Evolutionary conservation across 805 yeast species (phyloP), one percentile per base, ranked within the genome.

Genomic region (Priceomyces melissophilus): DNA sequence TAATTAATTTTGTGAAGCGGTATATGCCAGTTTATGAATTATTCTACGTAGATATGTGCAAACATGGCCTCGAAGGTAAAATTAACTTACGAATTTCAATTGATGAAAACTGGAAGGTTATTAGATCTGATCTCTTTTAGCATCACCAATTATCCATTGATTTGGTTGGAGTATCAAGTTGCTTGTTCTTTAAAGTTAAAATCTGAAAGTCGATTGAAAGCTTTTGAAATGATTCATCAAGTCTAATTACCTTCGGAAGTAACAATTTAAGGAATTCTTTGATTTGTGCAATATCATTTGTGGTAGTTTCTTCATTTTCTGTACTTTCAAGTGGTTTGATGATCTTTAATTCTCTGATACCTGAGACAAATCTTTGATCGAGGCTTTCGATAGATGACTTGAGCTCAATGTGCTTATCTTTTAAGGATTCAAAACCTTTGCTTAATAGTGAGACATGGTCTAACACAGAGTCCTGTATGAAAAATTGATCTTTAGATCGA

Each of bases 11-110:
- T 67, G 82, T 91, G 9, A 79, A 83, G 44, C 74, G 96, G 45
- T 91, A 91, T 60, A 84, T 86, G 88, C 96, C 96, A 1, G 77
- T 84, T 29, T 91, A 91, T 53, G 75, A 78, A 46, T 54, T 90
- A 14, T 93, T 86, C 58, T 83, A 78, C 53, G 63, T 64, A 10
- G 57, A 65, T 1, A 61, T 81, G 56, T 63, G 70, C 45, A 44
- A 52, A 2, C 38, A 51, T 4, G 75, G 74, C 5, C 34, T 48
- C 23, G 25, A 12, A 46, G 46, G 20, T 28, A 31, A 30, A 34
- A 56, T 35, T 53, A 64, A 65, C 28, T 49, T 64, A 23, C 58
- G 60, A 9, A 39, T 64, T 25, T 55, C 48, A 6, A 52, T 65
- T 16, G 57, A 58, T 45, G 37, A 45, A 12, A 37, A 55, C 3